Base-by-base conservation (phyloP, 768 basidiomycete genomes). In the Scleroderma citrinum region DNA sequence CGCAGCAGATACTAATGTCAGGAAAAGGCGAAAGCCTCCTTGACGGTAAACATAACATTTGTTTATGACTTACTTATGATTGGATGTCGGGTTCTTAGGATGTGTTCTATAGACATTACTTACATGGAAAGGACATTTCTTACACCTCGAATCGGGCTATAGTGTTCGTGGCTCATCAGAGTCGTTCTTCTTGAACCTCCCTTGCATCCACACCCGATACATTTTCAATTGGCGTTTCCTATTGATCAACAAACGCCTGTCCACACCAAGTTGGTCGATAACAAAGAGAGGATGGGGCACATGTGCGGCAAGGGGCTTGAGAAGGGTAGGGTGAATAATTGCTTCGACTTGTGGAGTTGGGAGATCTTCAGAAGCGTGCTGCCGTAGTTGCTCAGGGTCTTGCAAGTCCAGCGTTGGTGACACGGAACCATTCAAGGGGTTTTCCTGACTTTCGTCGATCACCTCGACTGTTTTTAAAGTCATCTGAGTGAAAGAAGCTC, bases 131-230 rank as follows among this genome's bases (percentile, higher is more conserved):
- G 8, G 26, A 5, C 26, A 29, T 29, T 29, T 29, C n/a, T 29
- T 29, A 29, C 8, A 29, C 8, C 26, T 29, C 5, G 26, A 29
- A 8, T 29, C 26, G 4, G 26, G 19, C 37, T 37, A 39, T 24
- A n/a, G 20, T 36, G 23, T 20, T 14, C 34, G n/a, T 47, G 14
- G 20, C 19, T 29, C 35, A 38, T 23, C 3, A 20, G 17, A 47
- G 10, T 42, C n/a, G 23, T 43, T 34, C 63, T 85, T 88, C 50
- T 73, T 71, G 60, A 92, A 92, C 61, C 84, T 86, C 1, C 81
- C 89, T 67, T 94, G 92, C 83, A 93, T 82, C 92, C 92, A 95
- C 0, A 93, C 87, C 40, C 96, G 75, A 64, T 95, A 97, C 96
- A 99, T 99, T 68, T 95, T 95, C 44, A 96, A 69, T 69, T 93